Percentiles rank a stretch among this genome's conserved stretches.
These are phyloP conservation scores for Euphorbia tirucalli DNA, from an alignment of 345 rosid genomes.

Conservation along the genomic window DNA sequence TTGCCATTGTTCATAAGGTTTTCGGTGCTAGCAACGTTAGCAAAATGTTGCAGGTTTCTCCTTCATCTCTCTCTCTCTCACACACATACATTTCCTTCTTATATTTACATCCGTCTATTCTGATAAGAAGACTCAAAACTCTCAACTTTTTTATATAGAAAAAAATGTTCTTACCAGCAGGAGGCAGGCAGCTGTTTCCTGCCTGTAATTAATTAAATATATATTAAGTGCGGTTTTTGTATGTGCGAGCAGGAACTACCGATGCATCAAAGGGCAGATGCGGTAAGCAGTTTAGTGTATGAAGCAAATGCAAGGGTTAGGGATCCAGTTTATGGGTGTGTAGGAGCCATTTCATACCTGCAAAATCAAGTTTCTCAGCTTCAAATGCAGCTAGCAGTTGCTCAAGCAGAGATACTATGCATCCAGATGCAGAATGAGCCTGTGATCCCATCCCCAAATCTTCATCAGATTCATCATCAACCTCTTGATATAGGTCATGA, in stretches of 20 bases:
- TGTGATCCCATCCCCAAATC: conserved; percentile 16
- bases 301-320: conserved; percentile 33
- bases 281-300: conserved; percentile 36
- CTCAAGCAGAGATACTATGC: conserved; percentile 32
- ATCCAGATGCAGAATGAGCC: conserved; percentile 31
- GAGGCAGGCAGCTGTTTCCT: no score
- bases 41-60: conserved; percentile 30
- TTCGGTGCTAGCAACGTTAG: conserved; percentile 36
- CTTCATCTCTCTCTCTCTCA: neutral
- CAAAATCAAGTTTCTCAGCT: conserved; percentile 34
- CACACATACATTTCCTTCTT: no score
- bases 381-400: conserved; percentile 32
- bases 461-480: neutral
- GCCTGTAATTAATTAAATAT: neutral
- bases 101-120: no score
- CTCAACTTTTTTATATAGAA: no score
- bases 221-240: neutral
- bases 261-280: conserved; percentile 31
- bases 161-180: no score
- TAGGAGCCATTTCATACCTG: conserved; percentile 32
- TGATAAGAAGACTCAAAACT: no score
- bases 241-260: conserved; percentile 23
- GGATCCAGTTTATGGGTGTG: conserved; percentile 37
- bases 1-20: conserved; percentile 35
- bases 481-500: neutral